phyloP scores from a whole-genome alignment of 2,329 filamentous ascomycete species.

The Arachnopeziza araneosa region DNA sequence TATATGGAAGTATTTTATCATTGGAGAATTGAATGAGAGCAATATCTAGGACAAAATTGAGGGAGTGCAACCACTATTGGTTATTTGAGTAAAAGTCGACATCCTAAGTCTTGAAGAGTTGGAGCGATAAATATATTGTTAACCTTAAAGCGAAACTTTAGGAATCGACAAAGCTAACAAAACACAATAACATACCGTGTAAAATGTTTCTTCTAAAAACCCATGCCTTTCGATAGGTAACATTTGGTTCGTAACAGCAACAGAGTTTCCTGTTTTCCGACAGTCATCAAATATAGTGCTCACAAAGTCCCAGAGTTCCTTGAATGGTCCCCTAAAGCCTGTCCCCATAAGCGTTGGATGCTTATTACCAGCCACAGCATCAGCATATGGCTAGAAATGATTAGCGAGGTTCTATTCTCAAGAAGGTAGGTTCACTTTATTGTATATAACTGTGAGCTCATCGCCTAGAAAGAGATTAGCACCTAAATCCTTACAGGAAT shows the following conservation, averaged over 20 bases:
- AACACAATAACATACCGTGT: conserved; percentile 40
- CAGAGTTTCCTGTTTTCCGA: conserved; percentile 64
- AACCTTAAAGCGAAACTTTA: neutral
- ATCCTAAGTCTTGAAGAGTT: neutral
- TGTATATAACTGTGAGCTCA: conserved; percentile 60
- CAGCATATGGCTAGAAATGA: conserved; percentile 37
- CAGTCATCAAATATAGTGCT: conserved; percentile 63
- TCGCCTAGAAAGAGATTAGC: conserved; percentile 73
- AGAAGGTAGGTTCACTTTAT: conserved; percentile 43
- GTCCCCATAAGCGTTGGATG: conserved; percentile 64
- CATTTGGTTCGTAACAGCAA: conserved; percentile 75
- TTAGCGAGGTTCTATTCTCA: neutral
- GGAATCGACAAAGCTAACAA: neutral
- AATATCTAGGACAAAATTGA: no score
- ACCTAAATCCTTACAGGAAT: conserved; percentile 68
- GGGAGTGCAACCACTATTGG: neutral
- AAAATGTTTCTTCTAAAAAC: conserved; percentile 73
- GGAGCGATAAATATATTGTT: neutral
- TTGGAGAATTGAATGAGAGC: neutral
- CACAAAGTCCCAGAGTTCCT: conserved; percentile 68
- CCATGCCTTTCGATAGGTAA: conserved; percentile 65
- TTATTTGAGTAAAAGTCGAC: neutral
- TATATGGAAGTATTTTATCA: neutral
- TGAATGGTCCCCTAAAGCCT: conserved; percentile 49
- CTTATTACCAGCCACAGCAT: conserved; percentile 63